Base-by-base conservation (phyloP, 306 rosid genomes). In the Dalbergia oliveri region DNA sequence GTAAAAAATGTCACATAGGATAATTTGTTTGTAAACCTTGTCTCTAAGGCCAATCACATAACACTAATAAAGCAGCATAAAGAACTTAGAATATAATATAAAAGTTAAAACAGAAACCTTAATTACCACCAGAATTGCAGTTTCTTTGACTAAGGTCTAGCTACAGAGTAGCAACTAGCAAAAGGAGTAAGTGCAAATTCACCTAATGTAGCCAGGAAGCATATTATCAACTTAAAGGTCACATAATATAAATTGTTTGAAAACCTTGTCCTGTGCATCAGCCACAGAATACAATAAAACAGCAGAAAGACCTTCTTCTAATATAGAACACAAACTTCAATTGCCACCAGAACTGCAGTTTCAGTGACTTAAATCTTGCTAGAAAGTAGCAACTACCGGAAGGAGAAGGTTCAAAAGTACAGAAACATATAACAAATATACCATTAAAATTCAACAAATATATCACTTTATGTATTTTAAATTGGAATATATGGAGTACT, bases 161-260 rank as follows among this genome's bases (percentile, higher is more conserved):
- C 58, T 16, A 9, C 82, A 51, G 66, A 62, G 69, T 23, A 53
- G 45, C 57, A 69, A 70, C 45, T 56, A 60, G 33, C 34, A 39
- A 63, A 31, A 21, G 3, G 10, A 59, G 26, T 26, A 63, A 18
- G 50, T 23, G 14, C 37, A 73, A 68, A 61, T 43, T 43, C 49
- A 43, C 49, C 49, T 7, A 43, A 43, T 43, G 49, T 43, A 9
- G 49, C 7, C 0, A 5, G 7, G 5, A 37, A 6, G 2, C 49
- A 43, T 15, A 64, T 78, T n/a, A 73, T 78, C 66, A 74, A 68
- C 13, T 21, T 21, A 35, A 77, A 31, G 47, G 45, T 16, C 66
- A 15, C 47, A 70, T 37, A 21, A 72, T 31, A 60, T 53, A 49
- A 47, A 15, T 12, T 47, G 63, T 76, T 79, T 58, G 66, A 68